Evolutionary conservation across 1,284 basidiomycete species (phyloP), one percentile per base, ranked within the genome.

Genomic region (Omphalotus olearius): DNA sequence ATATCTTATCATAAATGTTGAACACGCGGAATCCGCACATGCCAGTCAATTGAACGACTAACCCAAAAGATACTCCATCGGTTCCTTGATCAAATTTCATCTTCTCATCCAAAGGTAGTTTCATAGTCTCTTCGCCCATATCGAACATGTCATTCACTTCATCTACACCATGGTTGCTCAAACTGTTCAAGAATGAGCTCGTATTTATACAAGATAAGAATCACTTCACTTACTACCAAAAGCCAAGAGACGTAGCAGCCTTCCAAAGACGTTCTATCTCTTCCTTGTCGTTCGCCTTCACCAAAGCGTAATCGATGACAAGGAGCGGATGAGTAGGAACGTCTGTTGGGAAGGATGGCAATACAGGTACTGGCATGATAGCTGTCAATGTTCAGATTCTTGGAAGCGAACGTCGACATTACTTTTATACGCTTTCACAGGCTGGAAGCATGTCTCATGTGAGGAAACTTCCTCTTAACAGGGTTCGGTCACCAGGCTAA

Each of bases 41-140:
- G 20, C 11, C 13, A 23, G 11, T 16, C 18, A 20, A 3, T 39
- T 11, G 17, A 9, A 18, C 9, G 10, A 46, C 64, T 18, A 50
- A 69, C 69, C 79, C 78, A 37, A 73, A 76, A 1, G 73, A 76
- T 49, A 64, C 61, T 0, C 77, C 78, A 7, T 57, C 62, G 55
- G 79, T 73, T 2, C 78, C 78, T 57, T 78, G 74, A 56, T 80
- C 78, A 46, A 65, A 80, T 53, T 67, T 65, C 64, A 77, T 62
- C 57, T 76, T 77, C 56, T 79, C 76, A 23, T 72, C 69, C n/a
- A 74, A 49, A 0, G 78, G 74, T 0, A 80, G 65, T 1, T 66
- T 64, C 59, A 80, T 70, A 0, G 73, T 75, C 52, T 70, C 69
- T 11, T 65, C 64, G 13, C 76, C 77, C 59, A 78, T 67, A 18